phyloP scores from a whole-genome alignment of 305 asterid genomes.

The Lippia alba region DNA sequence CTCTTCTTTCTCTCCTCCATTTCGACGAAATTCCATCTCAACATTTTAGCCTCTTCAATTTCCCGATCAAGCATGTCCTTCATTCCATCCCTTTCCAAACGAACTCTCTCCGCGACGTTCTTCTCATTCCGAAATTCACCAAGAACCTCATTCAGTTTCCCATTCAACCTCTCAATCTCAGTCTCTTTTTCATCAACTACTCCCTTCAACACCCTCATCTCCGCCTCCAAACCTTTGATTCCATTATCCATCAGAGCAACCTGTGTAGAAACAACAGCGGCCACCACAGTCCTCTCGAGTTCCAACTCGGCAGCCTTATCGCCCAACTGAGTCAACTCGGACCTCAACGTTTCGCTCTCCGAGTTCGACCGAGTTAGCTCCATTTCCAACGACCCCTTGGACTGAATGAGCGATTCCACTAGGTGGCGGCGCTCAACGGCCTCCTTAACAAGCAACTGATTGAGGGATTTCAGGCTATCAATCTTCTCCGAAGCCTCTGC shows the following conservation, averaged over 20 bases:
- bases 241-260: conserved; percentile 38
- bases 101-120: conserved; percentile 40
- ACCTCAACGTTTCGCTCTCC: conserved; percentile 48
- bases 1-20: conserved; percentile 44
- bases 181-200: conserved; percentile 44
- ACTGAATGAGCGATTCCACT: conserved; percentile 57
- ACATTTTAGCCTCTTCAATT: conserved; percentile 40
- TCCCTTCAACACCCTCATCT: conserved; percentile 40
- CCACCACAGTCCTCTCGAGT: conserved; percentile 59
- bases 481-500: conserved; percentile 58
- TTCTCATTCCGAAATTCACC: conserved; percentile 44
- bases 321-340: conserved; percentile 50
- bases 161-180: conserved; percentile 48
- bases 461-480: conserved; percentile 67
- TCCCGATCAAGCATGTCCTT: conserved; percentile 43
- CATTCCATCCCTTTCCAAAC: conserved; percentile 57
- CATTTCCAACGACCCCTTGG: conserved; percentile 49
- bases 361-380: conserved; percentile 55
- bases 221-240: conserved; percentile 50
- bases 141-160: conserved; percentile 42
- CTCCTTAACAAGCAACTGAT: conserved; percentile 65
- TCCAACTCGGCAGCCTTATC: conserved; percentile 59
- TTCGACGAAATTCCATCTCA: conserved; percentile 47
- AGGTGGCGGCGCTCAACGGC: conserved; percentile 70
- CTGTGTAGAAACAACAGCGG: conserved; percentile 49